Conservation (phyloP, 257 asterid genomes). For the Perilla frutescens region DNA sequence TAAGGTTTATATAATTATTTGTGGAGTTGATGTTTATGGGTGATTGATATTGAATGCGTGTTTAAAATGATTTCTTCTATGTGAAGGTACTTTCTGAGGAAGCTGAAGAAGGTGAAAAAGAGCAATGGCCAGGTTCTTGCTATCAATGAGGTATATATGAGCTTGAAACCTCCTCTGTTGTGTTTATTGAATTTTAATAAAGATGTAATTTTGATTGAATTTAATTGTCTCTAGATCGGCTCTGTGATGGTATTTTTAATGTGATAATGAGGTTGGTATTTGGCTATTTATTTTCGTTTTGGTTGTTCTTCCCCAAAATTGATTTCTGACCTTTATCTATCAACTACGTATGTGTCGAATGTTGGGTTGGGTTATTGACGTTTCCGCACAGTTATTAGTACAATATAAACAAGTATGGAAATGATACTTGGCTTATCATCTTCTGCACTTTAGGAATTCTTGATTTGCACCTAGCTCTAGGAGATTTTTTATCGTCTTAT, state of each 20-base stretch:
- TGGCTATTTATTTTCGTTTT: neutral
- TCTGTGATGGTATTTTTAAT: neutral
- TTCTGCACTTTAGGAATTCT: too few species aligned
- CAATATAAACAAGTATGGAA: neutral
- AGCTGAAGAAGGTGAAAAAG: constrained; percentile 62
- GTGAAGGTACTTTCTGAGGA: constrained; percentile 58
- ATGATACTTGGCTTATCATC: too few species aligned
- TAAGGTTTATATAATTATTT: too few species aligned
- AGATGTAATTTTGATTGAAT: neutral
- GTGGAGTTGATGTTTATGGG: too few species aligned
- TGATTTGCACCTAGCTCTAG: neutral
- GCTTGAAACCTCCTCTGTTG: neutral
- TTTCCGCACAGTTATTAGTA: too few species aligned
- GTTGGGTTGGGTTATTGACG: neutral
- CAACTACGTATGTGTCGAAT: neutral
- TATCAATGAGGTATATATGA: constrained; percentile 54
- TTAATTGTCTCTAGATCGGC: neutral
- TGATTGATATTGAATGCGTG: neutral
- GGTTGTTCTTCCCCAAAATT: too few species aligned
- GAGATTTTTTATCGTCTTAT: too few species aligned
- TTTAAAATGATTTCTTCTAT: neutral
- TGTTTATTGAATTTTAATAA: neutral
- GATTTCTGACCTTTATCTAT: neutral
- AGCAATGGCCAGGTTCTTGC: constrained; percentile 63
- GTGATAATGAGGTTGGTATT: neutral